A percentile compares a stretch with the other conserved stretches of the same genome.
phyloP scores from a whole-genome alignment of 805 yeast species.

The Dipodascus albidus region DNA sequence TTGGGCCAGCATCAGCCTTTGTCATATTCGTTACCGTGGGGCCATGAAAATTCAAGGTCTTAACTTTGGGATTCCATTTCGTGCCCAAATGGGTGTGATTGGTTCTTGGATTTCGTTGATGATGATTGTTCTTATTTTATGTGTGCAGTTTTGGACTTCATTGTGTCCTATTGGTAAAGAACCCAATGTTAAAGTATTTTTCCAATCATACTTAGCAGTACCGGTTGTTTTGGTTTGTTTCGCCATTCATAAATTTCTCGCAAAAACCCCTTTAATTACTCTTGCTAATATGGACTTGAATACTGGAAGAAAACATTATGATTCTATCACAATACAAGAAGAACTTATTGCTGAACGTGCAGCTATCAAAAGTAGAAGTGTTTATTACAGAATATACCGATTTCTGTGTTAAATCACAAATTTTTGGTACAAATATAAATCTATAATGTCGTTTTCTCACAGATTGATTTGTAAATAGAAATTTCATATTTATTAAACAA shows the following conservation, averaged over 20 bases:
- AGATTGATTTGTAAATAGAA: too few relatives aligned
- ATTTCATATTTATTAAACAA: too few relatives aligned
- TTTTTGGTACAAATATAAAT: too few relatives aligned
- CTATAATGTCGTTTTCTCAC: too few relatives aligned
- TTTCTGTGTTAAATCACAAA: slow-evolving; percentile 35
- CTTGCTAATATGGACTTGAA: slow-evolving; percentile 46
- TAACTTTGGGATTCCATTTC: slow-evolving; percentile 44
- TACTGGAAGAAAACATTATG: slow-evolving; percentile 48
- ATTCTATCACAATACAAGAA: slow-evolving; percentile 38
- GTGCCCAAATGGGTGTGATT: slow-evolving; percentile 47
- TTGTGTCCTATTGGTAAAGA: slow-evolving; percentile 46
- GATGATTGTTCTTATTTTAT: slow-evolving; percentile 43
- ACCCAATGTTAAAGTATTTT: slow-evolving; percentile 48
- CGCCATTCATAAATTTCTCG: slow-evolving; percentile 47
- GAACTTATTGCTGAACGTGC: slow-evolving; percentile 42
- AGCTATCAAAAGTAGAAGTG: slow-evolving; percentile 32
- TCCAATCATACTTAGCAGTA: slow-evolving; percentile 51
- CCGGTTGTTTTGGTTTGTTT: slow-evolving; percentile 51
- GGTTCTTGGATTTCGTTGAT: slow-evolving; percentile 53
- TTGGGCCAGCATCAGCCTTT: slow-evolving; percentile 49
- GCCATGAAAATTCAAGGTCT: slow-evolving; percentile 55
- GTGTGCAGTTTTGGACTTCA: slow-evolving; percentile 69
- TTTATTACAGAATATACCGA: slow-evolving; percentile 32
- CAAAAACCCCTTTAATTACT: slow-evolving; percentile 29
- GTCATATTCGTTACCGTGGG: slow-evolving; percentile 52